Evolutionary conservation across 2,329 filamentous ascomycete species (phyloP), one percentile per base, ranked within the genome.

Genomic region (Xylaria sp.): DNA sequence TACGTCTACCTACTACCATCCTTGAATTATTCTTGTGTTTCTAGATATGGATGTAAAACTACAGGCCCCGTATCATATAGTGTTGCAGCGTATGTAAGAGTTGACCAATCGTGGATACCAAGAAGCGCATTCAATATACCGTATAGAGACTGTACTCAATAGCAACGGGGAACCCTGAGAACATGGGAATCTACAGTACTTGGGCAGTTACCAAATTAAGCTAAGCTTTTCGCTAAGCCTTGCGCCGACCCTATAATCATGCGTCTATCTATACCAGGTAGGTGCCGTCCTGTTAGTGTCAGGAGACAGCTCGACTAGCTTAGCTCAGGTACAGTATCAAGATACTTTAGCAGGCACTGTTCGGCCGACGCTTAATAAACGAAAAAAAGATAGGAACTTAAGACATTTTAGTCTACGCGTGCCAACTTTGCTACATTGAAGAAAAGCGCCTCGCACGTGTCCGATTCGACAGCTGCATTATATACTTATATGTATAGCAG

Each of bases 181-280:
- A 13, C 10, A 16, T 40, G 32, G 40, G 48, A 57, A 48, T 51
- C 25, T 40, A 40, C 35, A 40, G 35, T 5, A 16, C 40, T 18
- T 42, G 40, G 18, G 29, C 29, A 42, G 18, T 18, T 18, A 18
- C 13, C 5, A 18, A 5, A 18, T 10, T 35, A 40, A 21, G 23
- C 10, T 21, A 35, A 55, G 40, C 63, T 32, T 23, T 44, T 53
- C 51, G 37, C 58, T 65, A 68, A 68, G 66, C 66, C 62, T 51
- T 68, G 66, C 61, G 42, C 44, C 51, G 57, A 32, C 48, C 40
- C 40, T 50, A 21, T 9, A 55, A 57, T 57, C 50, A 44, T 44
- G 18, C 16, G 40, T 42, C 13, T 42, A 18, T 5, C 40, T 42
- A 18, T 35, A 35, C 32, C 40, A n/a, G n/a, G n/a, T n/a, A n/a